Evolutionary conservation across 345 rosid genomes (phyloP).

Genomic region (Cardamine chenopodiifolia): DNA sequence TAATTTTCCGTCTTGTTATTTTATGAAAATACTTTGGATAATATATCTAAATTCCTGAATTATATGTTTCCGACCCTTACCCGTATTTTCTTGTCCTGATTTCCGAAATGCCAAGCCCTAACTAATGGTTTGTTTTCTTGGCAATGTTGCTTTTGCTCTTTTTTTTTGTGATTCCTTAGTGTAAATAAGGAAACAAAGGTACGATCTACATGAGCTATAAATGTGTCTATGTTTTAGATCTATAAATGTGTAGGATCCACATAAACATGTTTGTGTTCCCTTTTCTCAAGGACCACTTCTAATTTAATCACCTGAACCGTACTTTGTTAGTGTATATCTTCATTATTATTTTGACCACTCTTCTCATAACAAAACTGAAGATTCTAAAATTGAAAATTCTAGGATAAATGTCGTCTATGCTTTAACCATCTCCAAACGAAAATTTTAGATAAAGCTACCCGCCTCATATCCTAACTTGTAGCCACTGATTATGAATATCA

Average conservation of each 20-base stretch:
- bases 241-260: slow-evolving; percentile 29
- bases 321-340: background rate
- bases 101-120: no score
- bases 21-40: no score
- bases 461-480: background rate
- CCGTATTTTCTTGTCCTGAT: no score
- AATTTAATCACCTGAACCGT: background rate
- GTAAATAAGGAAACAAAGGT: slow-evolving; percentile 25
- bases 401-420: background rate
- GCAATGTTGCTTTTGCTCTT: slow-evolving; percentile 16
- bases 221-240: slow-evolving; percentile 29
- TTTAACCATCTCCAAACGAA: background rate
- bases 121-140: no score
- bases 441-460: background rate
- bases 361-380: background rate
- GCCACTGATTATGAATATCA: background rate
- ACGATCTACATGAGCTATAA: slow-evolving; percentile 27
- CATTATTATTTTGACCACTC: background rate
- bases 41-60: no score
- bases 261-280: slow-evolving; percentile 25
- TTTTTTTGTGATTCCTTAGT: slow-evolving; percentile 23
- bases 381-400: background rate
- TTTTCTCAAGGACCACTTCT: slow-evolving; percentile 1
- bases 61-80: no score
- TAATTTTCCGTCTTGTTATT: no score